These are phyloP conservation scores for Pyrenophora seminiperda DNA, from an alignment of 2,329 filamentous ascomycete genomes.

Conservation along the genomic window DNA sequence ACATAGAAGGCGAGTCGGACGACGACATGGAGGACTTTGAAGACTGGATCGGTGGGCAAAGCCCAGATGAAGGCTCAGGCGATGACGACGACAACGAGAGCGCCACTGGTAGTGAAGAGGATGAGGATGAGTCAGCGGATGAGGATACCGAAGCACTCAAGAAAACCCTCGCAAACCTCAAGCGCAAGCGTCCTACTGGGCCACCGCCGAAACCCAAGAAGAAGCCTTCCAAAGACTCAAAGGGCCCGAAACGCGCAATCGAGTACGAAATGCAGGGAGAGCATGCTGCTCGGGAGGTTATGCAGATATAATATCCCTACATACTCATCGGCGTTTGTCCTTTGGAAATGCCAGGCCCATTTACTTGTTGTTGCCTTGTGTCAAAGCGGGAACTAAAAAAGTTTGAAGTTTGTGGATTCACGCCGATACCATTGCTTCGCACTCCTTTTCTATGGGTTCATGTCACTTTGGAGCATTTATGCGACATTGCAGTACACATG, in stretches of 20 bases:
- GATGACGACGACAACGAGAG: conserved; percentile 65
- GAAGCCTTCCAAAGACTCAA: conserved; percentile 54
- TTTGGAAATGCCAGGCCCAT: conserved; percentile 14
- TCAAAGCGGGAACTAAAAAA: neutral
- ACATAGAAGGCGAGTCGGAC: conserved; percentile 75
- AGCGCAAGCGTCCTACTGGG: conserved; percentile 61
- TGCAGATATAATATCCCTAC: conserved; percentile 39
- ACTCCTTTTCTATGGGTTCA: neutral
- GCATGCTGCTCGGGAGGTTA: conserved; percentile 49
- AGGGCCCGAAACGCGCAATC: conserved; percentile 71
- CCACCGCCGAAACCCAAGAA: conserved; percentile 62
- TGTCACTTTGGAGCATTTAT: neutral
- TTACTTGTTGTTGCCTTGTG: conserved; percentile 2
- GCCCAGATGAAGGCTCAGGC: conserved; percentile 59
- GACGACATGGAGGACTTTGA: conserved; percentile 76
- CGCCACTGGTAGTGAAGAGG: conserved; percentile 55
- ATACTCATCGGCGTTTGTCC: conserved; percentile 22
- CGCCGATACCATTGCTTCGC: neutral
- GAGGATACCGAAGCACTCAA: conserved; percentile 61
- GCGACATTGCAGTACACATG: neutral
- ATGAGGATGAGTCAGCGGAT: conserved; percentile 62
- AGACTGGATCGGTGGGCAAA: conserved; percentile 85
- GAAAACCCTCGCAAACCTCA: conserved; percentile 58
- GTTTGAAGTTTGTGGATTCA: neutral
- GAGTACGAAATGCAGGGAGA: conserved; percentile 77